Base-by-base conservation (phyloP, 257 asterid genomes). In the Forsythia suspensa region DNA sequence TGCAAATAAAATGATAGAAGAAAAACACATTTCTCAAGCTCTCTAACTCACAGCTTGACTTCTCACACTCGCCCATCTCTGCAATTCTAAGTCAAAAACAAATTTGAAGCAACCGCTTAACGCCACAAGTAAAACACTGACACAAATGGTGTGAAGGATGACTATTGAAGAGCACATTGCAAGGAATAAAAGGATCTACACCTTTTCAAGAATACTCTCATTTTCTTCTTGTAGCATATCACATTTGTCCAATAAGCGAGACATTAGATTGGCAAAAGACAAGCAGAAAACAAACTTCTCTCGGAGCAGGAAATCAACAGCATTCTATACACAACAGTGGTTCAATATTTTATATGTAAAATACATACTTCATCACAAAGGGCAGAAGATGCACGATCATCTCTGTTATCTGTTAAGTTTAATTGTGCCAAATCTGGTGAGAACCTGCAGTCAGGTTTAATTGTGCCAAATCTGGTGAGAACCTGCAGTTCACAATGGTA, bases 171-270 rank as follows among this genome's bases (percentile, higher is more conserved):
- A 72, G 65, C 71, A 57, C 65, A 44, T 68, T 72, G 63, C 59
- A 61, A 72, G 71, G 41, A 73, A 36, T 57, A 76, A 55, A 75
- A 73, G 83, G 71, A 55, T 70, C 77, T 29, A 70, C 71, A 95
- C 99, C 98, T 95, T 93, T 71, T 89, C 96, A 72, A 84, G 87
- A 82, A 87, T 80, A 88, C 80, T 90, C 77, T 95, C 99, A 81
- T 95, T 95, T 85, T 95, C 98, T 78, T 95, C 99, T 89, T 93
- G 98, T 77, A 95, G 89, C 92, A 91, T 89, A 82, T 95, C 98
- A 63, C 92, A 91, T 98, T n/a, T 95, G 92, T 80, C 80, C 65
- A 83, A 79, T 76, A 85, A 79, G 77, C 37, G n/a, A 89, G 80
- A 75, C n/a, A 82, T 89, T 78, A 90, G 87, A 74, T 80, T 78